Evolutionary conservation across 2,329 filamentous ascomycete species (phyloP), one percentile per base, ranked within the genome.

Genomic region (Drechmeria coniospora): DNA sequence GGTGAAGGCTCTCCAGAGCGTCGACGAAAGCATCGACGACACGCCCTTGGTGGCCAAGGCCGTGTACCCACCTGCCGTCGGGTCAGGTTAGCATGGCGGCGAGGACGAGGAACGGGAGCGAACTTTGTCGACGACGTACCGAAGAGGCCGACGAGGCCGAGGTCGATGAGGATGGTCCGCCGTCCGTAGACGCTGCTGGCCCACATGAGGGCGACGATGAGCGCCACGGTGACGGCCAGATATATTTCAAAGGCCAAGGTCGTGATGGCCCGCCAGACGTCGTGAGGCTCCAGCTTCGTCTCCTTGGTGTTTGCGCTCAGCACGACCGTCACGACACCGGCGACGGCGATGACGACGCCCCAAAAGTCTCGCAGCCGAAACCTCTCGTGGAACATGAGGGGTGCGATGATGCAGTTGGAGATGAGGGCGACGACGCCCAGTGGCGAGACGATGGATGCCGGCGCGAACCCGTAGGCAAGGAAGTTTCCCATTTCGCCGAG

Each of bases 401-500:
- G 90, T 3, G 90, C 90, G 47, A 98, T 93, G 34, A 98, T 71
- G 53, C 90, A 98, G 55, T 98, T 98, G 24, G 86, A 93, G 25
- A 98, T 76, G 36, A 98, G 62, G 2, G 90, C 90, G 9, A 98
- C 90, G n/a, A 98, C 90, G 8, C 90, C 90, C 5, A 98, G 63
- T 0, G 90, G 90, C 19, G 86, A 94, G 23, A 98, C 90, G 43
- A 98, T 94, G 10, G 90, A 95, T 6, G 90, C 90, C 4, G 90
- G 90, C 17, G 90, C 90, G 50, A 98, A 98, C 15, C 90, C 90
- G 46, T 98, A 98, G 1, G 90, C 90, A 36, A 98, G 59, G 47
- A 98, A 98, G 51, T 98, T 98, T 28, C 90, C 90, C 47, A 80
- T 78, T 57, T 98, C 90, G 32, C 90, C 90, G 15, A 93, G 59